Evolutionary conservation across 169 alveolate genomes (phyloP).

Genomic region (Babesia caballi): DNA sequence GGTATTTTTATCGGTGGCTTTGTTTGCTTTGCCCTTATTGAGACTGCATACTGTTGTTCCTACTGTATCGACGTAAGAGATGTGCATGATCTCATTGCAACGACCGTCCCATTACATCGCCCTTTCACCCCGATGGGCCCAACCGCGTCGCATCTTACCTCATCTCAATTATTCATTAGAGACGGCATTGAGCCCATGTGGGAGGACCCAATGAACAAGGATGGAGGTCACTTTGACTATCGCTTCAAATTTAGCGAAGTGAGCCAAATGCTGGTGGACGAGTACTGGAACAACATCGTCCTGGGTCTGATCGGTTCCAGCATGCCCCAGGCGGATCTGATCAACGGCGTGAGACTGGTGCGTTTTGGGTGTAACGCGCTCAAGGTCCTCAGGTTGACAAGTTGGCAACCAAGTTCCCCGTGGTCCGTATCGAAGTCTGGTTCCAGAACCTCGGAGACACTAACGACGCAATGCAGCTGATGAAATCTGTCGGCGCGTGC

Average conservation of each 20-base stretch:
- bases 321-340: constrained; percentile 68
- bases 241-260: constrained; percentile 77
- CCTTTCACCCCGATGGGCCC: too few species aligned
- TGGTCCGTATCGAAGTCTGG: constrained; percentile 66
- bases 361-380: not conserved
- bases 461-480: constrained; percentile 61
- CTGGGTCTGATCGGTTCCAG: constrained; percentile 79
- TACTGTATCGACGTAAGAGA: too few species aligned
- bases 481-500: constrained; percentile 60
- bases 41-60: too few species aligned
- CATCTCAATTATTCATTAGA: constrained; percentile 6
- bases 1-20: too few species aligned
- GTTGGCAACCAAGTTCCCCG: constrained; percentile 53
- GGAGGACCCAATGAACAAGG: constrained; percentile 82
- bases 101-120: too few species aligned
- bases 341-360: constrained; percentile 80
- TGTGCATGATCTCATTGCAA: too few species aligned
- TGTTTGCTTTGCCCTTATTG: too few species aligned
- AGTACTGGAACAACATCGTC: constrained; percentile 81
- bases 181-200: constrained; percentile 84
- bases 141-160: not conserved
- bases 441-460: constrained; percentile 57
- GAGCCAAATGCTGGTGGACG: constrained; percentile 72
- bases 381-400: constrained; percentile 42
- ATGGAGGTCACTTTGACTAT: constrained; percentile 83